Evolutionary conservation across 805 yeast species (phyloP).

Genomic region (Ogataea populi-albae): DNA sequence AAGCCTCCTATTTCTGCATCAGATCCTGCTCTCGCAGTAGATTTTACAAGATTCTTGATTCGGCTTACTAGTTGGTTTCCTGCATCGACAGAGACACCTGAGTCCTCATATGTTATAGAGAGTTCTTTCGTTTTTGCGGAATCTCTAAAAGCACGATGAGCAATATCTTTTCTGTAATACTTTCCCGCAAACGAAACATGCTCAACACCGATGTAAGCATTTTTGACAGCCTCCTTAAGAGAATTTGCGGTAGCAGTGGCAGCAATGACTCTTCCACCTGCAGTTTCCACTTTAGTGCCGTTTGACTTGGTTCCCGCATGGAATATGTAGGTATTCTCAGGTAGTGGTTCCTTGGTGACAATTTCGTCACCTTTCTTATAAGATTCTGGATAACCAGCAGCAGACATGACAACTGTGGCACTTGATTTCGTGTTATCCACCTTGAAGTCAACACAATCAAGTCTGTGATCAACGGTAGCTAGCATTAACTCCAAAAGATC

Average conservation of each 20-base stretch:
- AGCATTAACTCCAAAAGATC: slow-evolving; percentile 90
- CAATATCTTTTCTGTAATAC: slow-evolving; percentile 90
- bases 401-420: slow-evolving; percentile 93
- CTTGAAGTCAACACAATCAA: slow-evolving; percentile 71
- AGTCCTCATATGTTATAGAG: slow-evolving; percentile 82
- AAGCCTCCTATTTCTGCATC: slow-evolving; percentile 98
- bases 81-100: slow-evolving; percentile 97
- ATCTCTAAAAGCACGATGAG: slow-evolving; percentile 88
- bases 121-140: slow-evolving; percentile 25
- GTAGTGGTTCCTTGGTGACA: slow-evolving; percentile 46
- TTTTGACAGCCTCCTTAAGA: slow-evolving; percentile 75
- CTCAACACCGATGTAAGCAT: slow-evolving; percentile 83
- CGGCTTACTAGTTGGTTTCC: slow-evolving; percentile 89
- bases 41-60: slow-evolving; percentile 85
- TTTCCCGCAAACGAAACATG: slow-evolving; percentile 68
- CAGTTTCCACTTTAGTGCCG: slow-evolving; percentile 66
- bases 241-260: slow-evolving; percentile 80
- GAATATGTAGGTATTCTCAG: slow-evolving; percentile 70
- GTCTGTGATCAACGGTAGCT: slow-evolving; percentile 91
- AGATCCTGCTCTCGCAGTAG: slow-evolving; percentile 94
- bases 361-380: slow-evolving; percentile 87
- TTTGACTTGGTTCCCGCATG: slow-evolving; percentile 87
- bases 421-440: slow-evolving; percentile 59
- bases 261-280: slow-evolving; percentile 97
- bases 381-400: slow-evolving; percentile 93